Conservation (phyloP, 2,329 filamentous ascomycete genomes). For the Talaromyces sp. region DNA sequence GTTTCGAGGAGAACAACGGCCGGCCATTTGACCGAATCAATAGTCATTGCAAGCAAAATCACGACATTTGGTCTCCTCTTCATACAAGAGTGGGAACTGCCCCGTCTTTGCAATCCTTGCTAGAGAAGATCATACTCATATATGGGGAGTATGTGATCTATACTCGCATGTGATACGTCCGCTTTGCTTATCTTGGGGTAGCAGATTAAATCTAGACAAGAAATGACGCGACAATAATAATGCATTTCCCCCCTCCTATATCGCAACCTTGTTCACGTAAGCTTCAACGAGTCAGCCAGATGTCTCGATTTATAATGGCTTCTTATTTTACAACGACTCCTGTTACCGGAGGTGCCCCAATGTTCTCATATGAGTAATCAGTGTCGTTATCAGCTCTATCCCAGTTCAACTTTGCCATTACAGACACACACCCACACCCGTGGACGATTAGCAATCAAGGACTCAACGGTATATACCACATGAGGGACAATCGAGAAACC, state of each 20-base stretch:
- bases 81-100: background rate
- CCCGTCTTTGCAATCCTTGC: background rate
- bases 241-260: background rate
- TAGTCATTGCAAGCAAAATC: background rate
- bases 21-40: background rate
- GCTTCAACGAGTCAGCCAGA: background rate
- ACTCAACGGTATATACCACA: too few species aligned
- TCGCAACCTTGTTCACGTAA: background rate
- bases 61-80: slow-evolving; percentile 4
- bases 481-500: background rate
- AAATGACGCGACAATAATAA: background rate
- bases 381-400: background rate
- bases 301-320: background rate
- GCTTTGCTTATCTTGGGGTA: background rate
- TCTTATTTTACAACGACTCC: slow-evolving; percentile 2
- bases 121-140: background rate
- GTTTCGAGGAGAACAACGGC: background rate
- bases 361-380: slow-evolving; percentile 3
- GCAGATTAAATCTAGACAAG: background rate
- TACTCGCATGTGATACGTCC: background rate
- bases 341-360: slow-evolving; percentile 7
- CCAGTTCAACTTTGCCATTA: background rate
- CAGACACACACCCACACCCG: background rate
- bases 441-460: too few species aligned
- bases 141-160: background rate